Evolutionary conservation across 1,284 basidiomycete species (phyloP), one percentile per base, ranked within the genome.

Genomic region (Leccinum angustisporum): DNA sequence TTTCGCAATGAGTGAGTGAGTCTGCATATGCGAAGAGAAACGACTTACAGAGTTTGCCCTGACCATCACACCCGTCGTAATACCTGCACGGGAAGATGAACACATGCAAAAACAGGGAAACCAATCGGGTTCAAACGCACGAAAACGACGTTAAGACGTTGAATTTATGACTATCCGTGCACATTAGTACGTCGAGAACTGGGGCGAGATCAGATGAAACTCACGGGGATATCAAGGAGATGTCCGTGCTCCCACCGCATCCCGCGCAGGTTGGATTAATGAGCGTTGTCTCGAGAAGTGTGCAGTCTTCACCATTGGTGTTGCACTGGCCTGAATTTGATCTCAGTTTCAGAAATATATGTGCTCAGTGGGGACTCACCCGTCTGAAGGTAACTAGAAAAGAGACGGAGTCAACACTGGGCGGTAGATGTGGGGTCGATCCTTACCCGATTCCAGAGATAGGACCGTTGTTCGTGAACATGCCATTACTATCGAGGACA

Each of bases 161-260:
- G 57, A 36, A 73, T 0, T 0, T 0, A 48, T 73, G 74, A 10
- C 71, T 73, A 27, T 27, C 18, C 18, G 63, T 18, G 16, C 25
- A n/a, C 1, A 33, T 63, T 36, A 66, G 51, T 2, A 16, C 2
- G 4, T 34, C 48, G 10, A 40, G 36, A 36, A 48, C 16, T 21
- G 11, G 31, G 25, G 30, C 7, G 5, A 5, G 8, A 25, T 31
- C 33, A 54, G 33, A 48, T 30, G 30, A 27, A 25, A 67, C 80
- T 66, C 61, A 81, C 79, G 79, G 78, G 1, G 65, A 1, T 52
- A 82, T 82, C 65, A 83, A 70, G 61, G 79, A 80, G 54, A 82
- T 70, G 62, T 82, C 81, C n/a, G 71, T 67, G 48, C 75, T 77
- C 7, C 79, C 79, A 8, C 81, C 81, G 62, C 76, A 72, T 3